Conservation (phyloP, 139 green algal genomes). For the Picochlorum costavermella region DNA sequence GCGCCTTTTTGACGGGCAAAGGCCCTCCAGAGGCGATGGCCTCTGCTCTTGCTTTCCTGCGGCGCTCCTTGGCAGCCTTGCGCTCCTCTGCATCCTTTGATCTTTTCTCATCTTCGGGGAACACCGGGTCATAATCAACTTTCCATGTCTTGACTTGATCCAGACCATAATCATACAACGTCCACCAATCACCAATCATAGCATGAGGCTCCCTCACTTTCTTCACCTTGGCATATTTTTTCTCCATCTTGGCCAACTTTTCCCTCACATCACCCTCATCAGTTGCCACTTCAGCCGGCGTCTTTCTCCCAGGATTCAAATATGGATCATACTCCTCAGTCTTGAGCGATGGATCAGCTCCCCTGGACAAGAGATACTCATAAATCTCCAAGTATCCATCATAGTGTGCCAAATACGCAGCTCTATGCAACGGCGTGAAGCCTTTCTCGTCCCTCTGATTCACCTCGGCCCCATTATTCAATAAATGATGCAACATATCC, state of each 20-base stretch:
- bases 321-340: slow-evolving; percentile 82
- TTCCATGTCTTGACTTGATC: slow-evolving; percentile 66
- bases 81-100: slow-evolving; percentile 26
- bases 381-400: slow-evolving; percentile 92
- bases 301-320: slow-evolving; percentile 72
- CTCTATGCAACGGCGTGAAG: slow-evolving; percentile 83
- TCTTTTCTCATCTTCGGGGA: slow-evolving; percentile 61
- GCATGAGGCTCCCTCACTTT: slow-evolving; percentile 66
- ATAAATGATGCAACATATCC: slow-evolving; percentile 91
- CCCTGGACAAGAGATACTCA: slow-evolving; percentile 85
- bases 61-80: slow-evolving; percentile 22
- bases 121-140: slow-evolving; percentile 59
- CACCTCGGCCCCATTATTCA: slow-evolving; percentile 74
- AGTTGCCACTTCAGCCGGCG: slow-evolving; percentile 46
- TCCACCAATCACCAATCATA: slow-evolving; percentile 82
- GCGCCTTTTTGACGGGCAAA: slow-evolving; percentile 1
- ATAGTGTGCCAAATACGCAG: slow-evolving; percentile 79
- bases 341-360: slow-evolving; percentile 71
- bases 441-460: slow-evolving; percentile 73
- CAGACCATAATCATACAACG: slow-evolving; percentile 89
- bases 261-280: slow-evolving; percentile 34
- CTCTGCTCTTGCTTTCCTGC: slow-evolving; percentile 19
- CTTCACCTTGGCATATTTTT: slow-evolving; percentile 55
- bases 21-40: background rate
- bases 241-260: slow-evolving; percentile 57